A percentile compares a stretch with the other conserved stretches of the same genome.
These are phyloP conservation scores for Dillenia suffruticosa DNA, from an alignment of 164 flowering plant species.

Conservation along the genomic window DNA sequence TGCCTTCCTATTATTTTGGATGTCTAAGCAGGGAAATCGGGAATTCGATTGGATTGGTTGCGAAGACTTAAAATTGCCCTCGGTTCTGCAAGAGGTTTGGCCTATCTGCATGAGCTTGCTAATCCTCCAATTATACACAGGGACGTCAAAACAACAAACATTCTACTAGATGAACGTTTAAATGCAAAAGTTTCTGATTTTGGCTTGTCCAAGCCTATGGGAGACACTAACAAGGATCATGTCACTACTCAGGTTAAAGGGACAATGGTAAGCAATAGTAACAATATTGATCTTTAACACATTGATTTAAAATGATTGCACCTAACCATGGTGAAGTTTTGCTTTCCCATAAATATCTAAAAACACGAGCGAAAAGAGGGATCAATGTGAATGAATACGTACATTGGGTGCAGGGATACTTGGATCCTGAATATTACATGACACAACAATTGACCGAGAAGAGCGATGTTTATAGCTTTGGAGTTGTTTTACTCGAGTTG, in stretches of 20 bases:
- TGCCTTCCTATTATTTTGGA: no score
- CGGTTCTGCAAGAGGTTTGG: slow-evolving; percentile 38
- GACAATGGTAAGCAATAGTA: slow-evolving; percentile 26
- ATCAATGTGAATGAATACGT: no score
- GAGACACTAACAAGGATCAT: slow-evolving; percentile 20
- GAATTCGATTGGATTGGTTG: slow-evolving; percentile 31
- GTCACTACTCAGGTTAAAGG: slow-evolving; percentile 45
- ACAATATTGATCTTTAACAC: background rate
- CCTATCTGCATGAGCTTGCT: slow-evolving; percentile 42
- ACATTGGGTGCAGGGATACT: slow-evolving; percentile 43
- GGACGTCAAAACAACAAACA: slow-evolving; percentile 37
- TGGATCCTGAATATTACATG: slow-evolving; percentile 80
- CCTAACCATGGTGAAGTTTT: no score
- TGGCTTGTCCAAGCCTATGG: slow-evolving; percentile 33
- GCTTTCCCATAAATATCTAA: no score
- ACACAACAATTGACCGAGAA: slow-evolving; percentile 60
- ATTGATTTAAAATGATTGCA: no score
- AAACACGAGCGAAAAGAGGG: no score
- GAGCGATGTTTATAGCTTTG: slow-evolving; percentile 73
- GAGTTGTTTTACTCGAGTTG: slow-evolving; percentile 55
- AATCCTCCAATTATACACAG: slow-evolving; percentile 44
- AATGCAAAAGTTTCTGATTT: slow-evolving; percentile 43
- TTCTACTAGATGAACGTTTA: slow-evolving; percentile 33
- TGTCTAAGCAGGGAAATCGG: slow-evolving; percentile 26
- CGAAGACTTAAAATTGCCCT: slow-evolving; percentile 32